Evolutionary conservation across 2,329 filamentous ascomycete genomes (phyloP), one percentile per base, ranked within the genome.

Genomic region (Apiospora saccharicola): DNA sequence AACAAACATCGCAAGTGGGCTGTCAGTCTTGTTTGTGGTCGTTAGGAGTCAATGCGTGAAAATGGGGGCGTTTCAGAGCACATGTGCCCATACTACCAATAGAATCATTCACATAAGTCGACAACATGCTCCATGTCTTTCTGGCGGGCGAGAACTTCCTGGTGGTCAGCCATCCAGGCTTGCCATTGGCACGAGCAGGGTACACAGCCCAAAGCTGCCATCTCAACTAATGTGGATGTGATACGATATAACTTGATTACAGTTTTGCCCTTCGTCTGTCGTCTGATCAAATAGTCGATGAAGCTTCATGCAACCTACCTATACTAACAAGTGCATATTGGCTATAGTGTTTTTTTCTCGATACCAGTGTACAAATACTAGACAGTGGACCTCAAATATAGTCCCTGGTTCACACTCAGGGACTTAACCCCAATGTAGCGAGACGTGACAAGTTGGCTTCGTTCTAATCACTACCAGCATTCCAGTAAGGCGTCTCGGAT

Each of bases 1-100:
- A 41, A 41, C 57, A 64, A 64, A n/a, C 57, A 64, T 64, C 22
- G 30, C n/a, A 37, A 2, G 57, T 64, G 57, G 57, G 57, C 13
- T 64, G 8, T 24, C 57, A n/a, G 57, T 37, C 19, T 2, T 22
- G 34, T 37, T 14, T 24, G 10, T 41, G 57, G 34, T 41, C 10
- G n/a, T 41, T 10, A 24, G 30, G 8, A 41, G 57, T 41, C 57
- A 41, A 64, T n/a, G 57, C 57, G 30, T 41, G 34, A 37, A 64
- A 34, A 64, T 10, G 57, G 57, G 34, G 34, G 57, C 34, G 57
- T 64, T 64, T 64, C 57, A 64, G 57, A 41, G 34, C 13, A 64
- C 41, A n/a, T 34, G 30, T 41, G n/a, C 34, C 34, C 34, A n/a
- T n/a, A 13, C 34, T n/a, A 37, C 22, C n/a, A n/a, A 64, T 64